Evolutionary conservation across 768 basidiomycete genomes (phyloP), one percentile per base, ranked within the genome.

Genomic region (Hebeloma cylindrosporum): DNA sequence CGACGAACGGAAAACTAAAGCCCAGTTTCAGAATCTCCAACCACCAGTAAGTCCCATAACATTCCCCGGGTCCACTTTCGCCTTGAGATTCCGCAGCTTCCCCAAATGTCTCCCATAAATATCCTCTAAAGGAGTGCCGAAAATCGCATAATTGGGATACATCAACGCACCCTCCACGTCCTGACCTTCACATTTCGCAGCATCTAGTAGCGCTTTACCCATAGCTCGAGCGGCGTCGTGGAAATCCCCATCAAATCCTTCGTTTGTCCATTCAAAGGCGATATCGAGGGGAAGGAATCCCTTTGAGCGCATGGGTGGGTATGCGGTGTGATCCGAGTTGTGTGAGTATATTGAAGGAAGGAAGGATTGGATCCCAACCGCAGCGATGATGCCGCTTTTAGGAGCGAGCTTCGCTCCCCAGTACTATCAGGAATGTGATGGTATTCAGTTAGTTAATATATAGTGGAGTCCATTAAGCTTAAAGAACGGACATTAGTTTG

Each of bases 31-130:
- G 33, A 79, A 62, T 61, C 82, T 84, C 60, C 74, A 84, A 5
- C 83, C 84, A 4, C 83, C 83, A n/a, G 83, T 71, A 13, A 83
- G 72, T 11, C 71, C 74, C 82, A 87, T 86, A 29, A 84, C 70
- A 53, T 78, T 71, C 7, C 63, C 39, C 0, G 83, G 83, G 59
- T 87, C 83, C 36, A 78, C 67, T 20, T 36, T 45, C 40, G 47
- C 52, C 56, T 75, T 79, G 9, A 83, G 60, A 13, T 41, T 49
- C 40, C 58, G 48, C 53, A 84, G 51, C 46, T 41, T 58, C 7
- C 59, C 57, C 2, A 85, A 33, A 47, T 82, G 77, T 2, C 32
- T 51, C 1, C 78, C 80, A 50, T 78, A 83, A 25, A 86, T 66
- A 9, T 60, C 51, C 42, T 71, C 63, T 27, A 81, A 42, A 3